Conservation (phyloP, 164 flowering plant species). For the Tinospora cordifolia region DNA sequence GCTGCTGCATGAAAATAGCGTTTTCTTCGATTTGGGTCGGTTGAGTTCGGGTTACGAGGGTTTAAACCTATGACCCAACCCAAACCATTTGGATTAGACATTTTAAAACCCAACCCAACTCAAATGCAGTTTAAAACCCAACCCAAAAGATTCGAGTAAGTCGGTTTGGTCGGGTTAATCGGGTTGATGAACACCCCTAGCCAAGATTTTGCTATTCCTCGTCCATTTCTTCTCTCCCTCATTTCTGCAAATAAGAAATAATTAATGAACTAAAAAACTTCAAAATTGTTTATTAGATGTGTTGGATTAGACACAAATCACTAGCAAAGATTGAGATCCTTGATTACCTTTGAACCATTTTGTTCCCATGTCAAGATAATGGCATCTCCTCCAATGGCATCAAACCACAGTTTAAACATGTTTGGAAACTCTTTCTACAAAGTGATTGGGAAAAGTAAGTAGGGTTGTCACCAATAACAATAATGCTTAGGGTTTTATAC, state of each 20-base stretch:
- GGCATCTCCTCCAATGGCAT: constrained; percentile 86
- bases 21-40: too few species aligned
- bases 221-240: constrained; percentile 43
- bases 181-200: constrained; percentile 34
- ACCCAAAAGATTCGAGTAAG: too few species aligned
- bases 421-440: constrained; percentile 52
- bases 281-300: not conserved
- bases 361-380: constrained; percentile 77
- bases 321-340: not conserved
- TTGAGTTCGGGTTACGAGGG: too few species aligned
- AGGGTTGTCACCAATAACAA: not conserved
- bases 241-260: constrained; percentile 43
- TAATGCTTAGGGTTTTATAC: not conserved
- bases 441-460: constrained; percentile 5
- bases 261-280: not conserved
- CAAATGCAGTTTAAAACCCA: too few species aligned
- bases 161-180: too few species aligned
- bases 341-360: constrained; percentile 48
- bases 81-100: too few species aligned
- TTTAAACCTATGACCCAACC: too few species aligned
- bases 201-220: constrained; percentile 32
- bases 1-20: too few species aligned
- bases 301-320: not conserved
- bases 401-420: constrained; percentile 72
- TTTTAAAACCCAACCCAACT: too few species aligned